These are phyloP conservation scores for Drechslerella dactyloides DNA, from an alignment of 2,329 filamentous ascomycete species.

Conservation along the genomic window DNA sequence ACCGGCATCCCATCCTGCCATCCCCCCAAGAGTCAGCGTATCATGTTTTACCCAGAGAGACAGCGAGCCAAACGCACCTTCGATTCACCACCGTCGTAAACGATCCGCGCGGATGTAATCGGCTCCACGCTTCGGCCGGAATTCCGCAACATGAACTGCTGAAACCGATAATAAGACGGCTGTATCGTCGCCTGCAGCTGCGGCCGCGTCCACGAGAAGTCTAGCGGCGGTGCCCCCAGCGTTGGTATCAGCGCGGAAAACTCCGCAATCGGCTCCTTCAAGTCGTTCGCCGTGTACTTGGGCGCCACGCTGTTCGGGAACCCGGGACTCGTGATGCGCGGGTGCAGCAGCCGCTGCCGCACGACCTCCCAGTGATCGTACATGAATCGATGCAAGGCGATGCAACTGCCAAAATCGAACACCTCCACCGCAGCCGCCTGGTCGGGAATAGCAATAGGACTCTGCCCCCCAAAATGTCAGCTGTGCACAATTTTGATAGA, in stretches of 20 bases:
- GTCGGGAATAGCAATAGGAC: slow-evolving; percentile 58
- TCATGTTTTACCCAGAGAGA: slow-evolving; percentile 32
- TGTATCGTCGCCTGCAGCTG: slow-evolving; percentile 70
- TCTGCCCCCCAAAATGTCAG: slow-evolving; percentile 54
- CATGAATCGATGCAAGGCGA: slow-evolving; percentile 71
- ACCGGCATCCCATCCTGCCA: slow-evolving; percentile 69
- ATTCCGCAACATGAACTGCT: slow-evolving; percentile 75
- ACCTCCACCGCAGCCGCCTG: slow-evolving; percentile 57
- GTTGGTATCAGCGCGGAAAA: slow-evolving; percentile 66
- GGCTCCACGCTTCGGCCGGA: slow-evolving; percentile 71
- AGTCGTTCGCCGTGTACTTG: slow-evolving; percentile 42
- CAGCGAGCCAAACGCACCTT: slow-evolving; percentile 60
- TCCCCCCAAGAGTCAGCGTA: slow-evolving; percentile 54
- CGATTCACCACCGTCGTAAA: slow-evolving; percentile 74
- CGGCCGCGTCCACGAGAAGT: slow-evolving; percentile 73
- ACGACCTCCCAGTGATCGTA: slow-evolving; percentile 77
- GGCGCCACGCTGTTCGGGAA: slow-evolving; percentile 34
- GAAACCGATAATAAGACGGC: slow-evolving; percentile 71
- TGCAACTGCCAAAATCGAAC: slow-evolving; percentile 74
- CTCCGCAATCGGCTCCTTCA: slow-evolving; percentile 52
- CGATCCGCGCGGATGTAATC: slow-evolving; percentile 68
- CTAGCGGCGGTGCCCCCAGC: slow-evolving; percentile 70
- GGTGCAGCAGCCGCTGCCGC: slow-evolving; percentile 68
- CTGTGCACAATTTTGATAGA: background rate
- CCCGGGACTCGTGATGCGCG: slow-evolving; percentile 59